These are phyloP conservation scores for Harringtonia aguacate DNA, from an alignment of 2,329 filamentous ascomycete species.

Conservation along the genomic window DNA sequence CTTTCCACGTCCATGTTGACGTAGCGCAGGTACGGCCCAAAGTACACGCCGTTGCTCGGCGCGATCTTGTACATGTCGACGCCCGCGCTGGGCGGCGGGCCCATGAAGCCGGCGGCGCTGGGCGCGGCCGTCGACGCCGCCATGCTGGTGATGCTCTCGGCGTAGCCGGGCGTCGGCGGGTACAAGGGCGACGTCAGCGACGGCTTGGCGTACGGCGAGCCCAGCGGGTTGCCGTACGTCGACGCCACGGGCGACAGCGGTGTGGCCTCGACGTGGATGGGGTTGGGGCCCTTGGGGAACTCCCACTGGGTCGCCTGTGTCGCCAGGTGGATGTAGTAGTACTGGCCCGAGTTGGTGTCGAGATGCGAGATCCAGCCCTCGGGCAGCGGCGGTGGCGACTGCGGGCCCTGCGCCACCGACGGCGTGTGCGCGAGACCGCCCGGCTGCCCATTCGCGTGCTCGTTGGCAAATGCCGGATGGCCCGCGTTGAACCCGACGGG, in stretches of 20 bases:
- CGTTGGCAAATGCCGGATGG: slow-evolving; percentile 88
- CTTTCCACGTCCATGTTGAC: slow-evolving; percentile 94
- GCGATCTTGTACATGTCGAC: slow-evolving; percentile 90
- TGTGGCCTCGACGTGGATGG: slow-evolving; percentile 68
- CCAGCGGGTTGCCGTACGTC: slow-evolving; percentile 63
- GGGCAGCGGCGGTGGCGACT: slow-evolving; percentile 83
- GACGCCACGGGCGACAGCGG: slow-evolving; percentile 76
- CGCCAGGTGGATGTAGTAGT: slow-evolving; percentile 96
- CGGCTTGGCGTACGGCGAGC: slow-evolving; percentile 58
- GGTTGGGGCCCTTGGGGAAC: slow-evolving; percentile 91
- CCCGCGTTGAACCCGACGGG: slow-evolving; percentile 44
- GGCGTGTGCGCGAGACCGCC: slow-evolving; percentile 32
- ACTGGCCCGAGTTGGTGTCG: slow-evolving; percentile 91
- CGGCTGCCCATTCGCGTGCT: slow-evolving; percentile 38
- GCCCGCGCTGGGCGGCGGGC: slow-evolving; percentile 78
- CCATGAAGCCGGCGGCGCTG: slow-evolving; percentile 71
- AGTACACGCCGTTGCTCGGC: slow-evolving; percentile 94
- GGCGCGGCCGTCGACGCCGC: slow-evolving; percentile 63
- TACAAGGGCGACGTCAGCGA: slow-evolving; percentile 73
- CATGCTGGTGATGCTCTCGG: slow-evolving; percentile 77
- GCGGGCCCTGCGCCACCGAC: slow-evolving; percentile 44
- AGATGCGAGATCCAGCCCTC: slow-evolving; percentile 98
- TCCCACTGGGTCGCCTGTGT: slow-evolving; percentile 98
- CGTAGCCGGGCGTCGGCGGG: slow-evolving; percentile 72
- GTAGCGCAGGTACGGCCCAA: slow-evolving; percentile 91